These are phyloP conservation scores for Plasmodium adleri DNA, from an alignment of 169 alveolate species.

Conservation along the genomic window DNA sequence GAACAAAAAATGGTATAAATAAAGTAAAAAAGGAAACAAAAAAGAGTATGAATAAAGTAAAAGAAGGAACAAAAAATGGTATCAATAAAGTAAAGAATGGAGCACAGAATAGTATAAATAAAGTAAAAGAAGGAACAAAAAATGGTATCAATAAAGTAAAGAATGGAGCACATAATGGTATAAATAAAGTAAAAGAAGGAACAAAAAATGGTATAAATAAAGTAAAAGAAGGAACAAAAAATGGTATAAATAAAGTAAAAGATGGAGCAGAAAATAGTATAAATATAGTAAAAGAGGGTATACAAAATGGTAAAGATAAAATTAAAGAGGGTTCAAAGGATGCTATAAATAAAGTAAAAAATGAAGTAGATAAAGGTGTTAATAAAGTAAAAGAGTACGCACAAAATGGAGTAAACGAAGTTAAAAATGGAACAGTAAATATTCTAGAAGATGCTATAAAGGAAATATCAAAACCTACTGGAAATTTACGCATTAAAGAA, in stretches of 20 bases:
- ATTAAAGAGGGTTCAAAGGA: not conserved
- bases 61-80: not conserved
- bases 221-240: not conserved
- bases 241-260: constrained; percentile 4
- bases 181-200: not conserved
- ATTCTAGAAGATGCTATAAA: constrained; percentile 6
- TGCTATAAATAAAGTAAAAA: not conserved
- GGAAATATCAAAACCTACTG: constrained; percentile 7
- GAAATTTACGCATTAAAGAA: constrained; percentile 2
- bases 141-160: constrained; percentile 7
- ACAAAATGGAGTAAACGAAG: not conserved
- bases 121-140: not conserved
- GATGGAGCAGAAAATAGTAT: not conserved
- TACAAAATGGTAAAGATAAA: not conserved
- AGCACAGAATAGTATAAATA: constrained; percentile 2
- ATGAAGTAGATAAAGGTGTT: not conserved
- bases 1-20: not conserved
- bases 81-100: constrained; percentile 6
- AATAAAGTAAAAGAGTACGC: constrained; percentile 5
- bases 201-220: not conserved
- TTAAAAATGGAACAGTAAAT: constrained; percentile 11
- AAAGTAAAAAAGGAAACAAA: not conserved
- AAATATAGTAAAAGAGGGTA: not conserved
- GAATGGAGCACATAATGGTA: not conserved
- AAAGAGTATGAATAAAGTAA: not conserved